Conservation (phyloP, 2,329 filamentous ascomycete species). For the Monilinia aucupariae region DNA sequence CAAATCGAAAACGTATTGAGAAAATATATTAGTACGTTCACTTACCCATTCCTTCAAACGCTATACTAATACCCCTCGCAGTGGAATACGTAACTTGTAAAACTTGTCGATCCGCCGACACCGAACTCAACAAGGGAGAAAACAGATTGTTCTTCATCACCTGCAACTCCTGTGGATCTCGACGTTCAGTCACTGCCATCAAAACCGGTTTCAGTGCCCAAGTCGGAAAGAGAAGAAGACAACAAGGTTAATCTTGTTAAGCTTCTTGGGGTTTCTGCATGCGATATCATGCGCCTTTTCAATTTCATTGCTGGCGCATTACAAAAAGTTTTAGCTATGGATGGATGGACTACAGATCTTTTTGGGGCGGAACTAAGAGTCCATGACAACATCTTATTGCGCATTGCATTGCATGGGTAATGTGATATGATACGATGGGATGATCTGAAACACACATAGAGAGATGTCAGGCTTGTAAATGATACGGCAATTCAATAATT, state of each 20-base stretch:
- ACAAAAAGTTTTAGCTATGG: neutral
- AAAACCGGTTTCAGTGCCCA: slow-evolving; percentile 99
- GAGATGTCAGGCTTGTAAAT: neutral
- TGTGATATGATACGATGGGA: neutral
- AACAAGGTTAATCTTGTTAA: slow-evolving; percentile 60
- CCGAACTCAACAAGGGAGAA: slow-evolving; percentile 96
- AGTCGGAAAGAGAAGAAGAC: slow-evolving; percentile 97
- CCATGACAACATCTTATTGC: too few relatives aligned
- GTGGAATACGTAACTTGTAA: slow-evolving; percentile 98
- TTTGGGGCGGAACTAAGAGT: neutral
- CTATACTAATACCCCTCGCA: slow-evolving; percentile 27
- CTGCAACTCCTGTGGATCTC: slow-evolving; percentile 79
- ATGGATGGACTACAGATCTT: neutral
- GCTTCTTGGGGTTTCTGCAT: slow-evolving; percentile 1
- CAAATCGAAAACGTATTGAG: slow-evolving; percentile 96
- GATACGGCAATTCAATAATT: neutral
- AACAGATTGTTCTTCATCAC: slow-evolving; percentile 99
- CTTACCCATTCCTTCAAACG: slow-evolving; percentile 31
- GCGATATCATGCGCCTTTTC: neutral
- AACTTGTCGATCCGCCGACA: slow-evolving; percentile 91
- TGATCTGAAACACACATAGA: neutral
- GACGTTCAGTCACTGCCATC: slow-evolving; percentile 92
- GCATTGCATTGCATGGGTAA: too few relatives aligned
- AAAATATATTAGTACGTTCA: slow-evolving; percentile 79
- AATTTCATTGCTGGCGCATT: neutral